These are phyloP conservation scores for Effrenium voratum DNA, from an alignment of 73 alveolate genomes.

Conservation along the genomic window DNA sequence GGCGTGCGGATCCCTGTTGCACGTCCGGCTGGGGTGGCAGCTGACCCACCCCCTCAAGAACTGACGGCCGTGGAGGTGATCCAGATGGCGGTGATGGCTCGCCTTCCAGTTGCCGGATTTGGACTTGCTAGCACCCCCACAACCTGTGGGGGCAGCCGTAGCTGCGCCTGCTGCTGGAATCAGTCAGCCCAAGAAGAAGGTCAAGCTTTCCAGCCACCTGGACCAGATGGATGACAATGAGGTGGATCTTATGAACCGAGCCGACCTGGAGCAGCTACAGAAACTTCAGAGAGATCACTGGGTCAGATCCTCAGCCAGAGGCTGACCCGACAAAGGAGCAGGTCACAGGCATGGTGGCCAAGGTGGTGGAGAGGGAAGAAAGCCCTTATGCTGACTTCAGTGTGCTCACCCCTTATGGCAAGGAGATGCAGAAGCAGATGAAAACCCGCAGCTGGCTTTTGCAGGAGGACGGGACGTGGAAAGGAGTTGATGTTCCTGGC, in stretches of 20 bases:
- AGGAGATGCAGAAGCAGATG: conserved; percentile 35
- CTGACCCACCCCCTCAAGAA: background rate
- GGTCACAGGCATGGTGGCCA: background rate
- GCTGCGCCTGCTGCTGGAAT: background rate
- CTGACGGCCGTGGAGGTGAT: background rate
- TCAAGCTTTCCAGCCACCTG: background rate
- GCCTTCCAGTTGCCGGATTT: background rate
- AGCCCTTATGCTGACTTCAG: conserved; percentile 47
- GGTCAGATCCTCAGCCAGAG: conserved; percentile 34
- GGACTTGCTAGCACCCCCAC: background rate
- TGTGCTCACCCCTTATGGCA: conserved; percentile 25
- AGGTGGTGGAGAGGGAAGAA: background rate
- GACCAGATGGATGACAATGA: background rate
- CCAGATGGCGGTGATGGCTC: background rate
- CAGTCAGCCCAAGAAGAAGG: background rate
- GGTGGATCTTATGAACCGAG: background rate
- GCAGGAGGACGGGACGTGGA: conserved; percentile 34
- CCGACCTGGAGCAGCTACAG: background rate
- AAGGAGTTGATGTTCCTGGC: conserved; percentile 36
- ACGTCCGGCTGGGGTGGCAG: too few species aligned
- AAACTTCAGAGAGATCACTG: background rate
- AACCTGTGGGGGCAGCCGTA: background rate
- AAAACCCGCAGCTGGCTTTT: conserved; percentile 30
- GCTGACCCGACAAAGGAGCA: conserved; percentile 48
- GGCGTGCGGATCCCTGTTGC: background rate